A percentile compares a stretch with the other conserved stretches of the same genome.
Evolutionary conservation across 306 rosid species (phyloP).

Genomic region (Macrotyloma uniflorum): DNA sequence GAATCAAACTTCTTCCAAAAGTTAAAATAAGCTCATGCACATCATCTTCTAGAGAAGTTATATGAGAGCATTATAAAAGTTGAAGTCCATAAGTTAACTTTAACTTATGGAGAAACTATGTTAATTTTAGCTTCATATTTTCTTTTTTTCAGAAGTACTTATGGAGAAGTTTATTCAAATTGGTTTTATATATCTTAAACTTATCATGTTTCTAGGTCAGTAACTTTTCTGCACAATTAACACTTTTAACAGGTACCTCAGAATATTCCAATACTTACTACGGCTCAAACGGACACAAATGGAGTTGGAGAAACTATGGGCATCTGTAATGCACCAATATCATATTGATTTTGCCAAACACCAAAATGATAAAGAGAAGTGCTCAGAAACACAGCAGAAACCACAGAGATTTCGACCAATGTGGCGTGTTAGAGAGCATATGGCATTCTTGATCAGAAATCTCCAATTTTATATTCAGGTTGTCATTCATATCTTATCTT

Average conservation of each 20-base stretch:
- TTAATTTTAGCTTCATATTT: neutral
- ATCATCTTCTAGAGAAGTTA: neutral
- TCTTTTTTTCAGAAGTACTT: neutral
- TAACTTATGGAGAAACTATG: neutral
- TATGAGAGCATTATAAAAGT: neutral
- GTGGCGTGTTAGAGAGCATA: conserved; percentile 93
- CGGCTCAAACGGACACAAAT: conserved; percentile 93
- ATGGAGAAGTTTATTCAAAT: neutral
- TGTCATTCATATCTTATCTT: conserved; percentile 19
- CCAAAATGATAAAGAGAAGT: conserved; percentile 52
- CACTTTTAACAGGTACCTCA: conserved; percentile 66
- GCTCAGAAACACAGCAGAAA: conserved; percentile 58
- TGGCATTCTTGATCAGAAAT: conserved; percentile 95
- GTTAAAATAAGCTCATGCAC: neutral
- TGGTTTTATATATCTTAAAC: neutral
- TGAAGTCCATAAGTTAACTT: neutral
- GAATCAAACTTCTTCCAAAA: neutral
- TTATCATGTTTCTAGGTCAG: conserved; percentile 15
- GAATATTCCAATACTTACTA: conserved; percentile 87
- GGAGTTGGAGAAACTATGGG: conserved; percentile 98
- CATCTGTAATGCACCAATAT: conserved; percentile 90
- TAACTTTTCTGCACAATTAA: conserved; percentile 33
- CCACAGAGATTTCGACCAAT: conserved; percentile 71
- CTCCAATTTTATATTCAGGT: conserved; percentile 99
- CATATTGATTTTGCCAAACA: conserved; percentile 77